These are phyloP conservation scores for Dysphania ambrosioides DNA, from an alignment of 148 eudicot genomes.

Conservation along the genomic window DNA sequence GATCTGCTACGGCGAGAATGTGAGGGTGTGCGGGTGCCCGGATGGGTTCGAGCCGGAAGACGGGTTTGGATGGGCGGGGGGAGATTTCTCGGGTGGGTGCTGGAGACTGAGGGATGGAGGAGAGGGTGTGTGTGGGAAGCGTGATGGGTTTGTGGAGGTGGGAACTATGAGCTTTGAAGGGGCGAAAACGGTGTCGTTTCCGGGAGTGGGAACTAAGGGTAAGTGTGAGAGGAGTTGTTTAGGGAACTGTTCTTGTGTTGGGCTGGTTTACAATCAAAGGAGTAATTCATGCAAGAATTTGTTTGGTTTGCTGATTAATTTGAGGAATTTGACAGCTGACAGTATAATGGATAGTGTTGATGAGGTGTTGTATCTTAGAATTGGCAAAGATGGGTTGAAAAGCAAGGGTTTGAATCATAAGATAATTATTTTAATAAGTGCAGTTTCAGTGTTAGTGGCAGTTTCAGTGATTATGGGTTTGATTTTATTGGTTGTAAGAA, in stretches of 20 bases:
- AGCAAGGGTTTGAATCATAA: constrained; percentile 27
- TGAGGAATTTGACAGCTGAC: constrained; percentile 49
- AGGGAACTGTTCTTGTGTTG: constrained; percentile 64
- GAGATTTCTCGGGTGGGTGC: constrained; percentile 66
- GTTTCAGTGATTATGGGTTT: constrained; percentile 23
- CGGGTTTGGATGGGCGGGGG: constrained; percentile 40
- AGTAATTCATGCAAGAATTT: constrained; percentile 44
- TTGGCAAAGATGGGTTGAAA: constrained; percentile 27
- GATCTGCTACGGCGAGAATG: constrained; percentile 33
- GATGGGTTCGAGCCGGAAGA: constrained; percentile 47
- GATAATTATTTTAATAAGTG: constrained; percentile 24
- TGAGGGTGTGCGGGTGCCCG: constrained; percentile 48
- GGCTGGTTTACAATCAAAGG: constrained; percentile 36
- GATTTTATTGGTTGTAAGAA: constrained; percentile 33
- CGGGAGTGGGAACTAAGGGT: constrained; percentile 29
- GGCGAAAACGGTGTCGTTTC: constrained; percentile 31
- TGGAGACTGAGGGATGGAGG: constrained; percentile 18
- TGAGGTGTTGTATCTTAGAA: constrained; percentile 49
- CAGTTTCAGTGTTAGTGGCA: constrained; percentile 30
- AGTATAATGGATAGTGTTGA: constrained; percentile 19
- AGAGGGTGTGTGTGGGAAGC: constrained; percentile 27
- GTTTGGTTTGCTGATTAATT: constrained; percentile 50
- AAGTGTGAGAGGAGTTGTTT: constrained; percentile 56
- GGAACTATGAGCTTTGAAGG: constrained; percentile 52
- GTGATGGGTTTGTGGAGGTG: constrained; percentile 56